Base-by-base conservation (phyloP, 2,329 filamentous ascomycete species). In the Boeremia exigua region DNA sequence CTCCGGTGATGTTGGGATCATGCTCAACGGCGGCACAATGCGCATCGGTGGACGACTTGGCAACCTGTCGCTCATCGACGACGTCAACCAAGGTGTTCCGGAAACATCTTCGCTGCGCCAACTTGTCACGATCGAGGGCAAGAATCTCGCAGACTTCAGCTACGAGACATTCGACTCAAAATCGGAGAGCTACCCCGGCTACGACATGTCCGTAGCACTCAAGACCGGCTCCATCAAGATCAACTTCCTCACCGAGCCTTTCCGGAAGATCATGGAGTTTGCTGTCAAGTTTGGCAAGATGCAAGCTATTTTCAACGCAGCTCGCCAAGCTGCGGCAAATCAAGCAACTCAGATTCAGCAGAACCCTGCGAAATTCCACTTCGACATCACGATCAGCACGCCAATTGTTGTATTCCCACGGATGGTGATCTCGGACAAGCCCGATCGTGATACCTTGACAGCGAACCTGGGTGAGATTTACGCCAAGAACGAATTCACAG, bases 231-330 rank as follows among this genome's bases (percentile, higher is more conserved):
- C 95, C 0, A 89, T 99, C 74, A 98, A 96, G 78, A 83, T 99
- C 72, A 98, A 97, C 73, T 99, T 99, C 73, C 79, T 98, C 4
- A 94, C 97, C 59, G 96, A 99, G 74, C 95, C 95, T 0, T 97
- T 98, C 81, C 87, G 95, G 48, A 98, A 98, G 78, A 98, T 99
- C 61, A 91, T 99, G 76, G 91, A 96, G 64, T 99, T 99, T 75
- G 82, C 96, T 38, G 92, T 99, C 74, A 99, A 99, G 69, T 99
- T 99, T 74, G 95, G 96, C 58, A 96, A 96, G 77, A 99, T 99
- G 95, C 95, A 99, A 76, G 94, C 95, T 19, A 90, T 99, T 48
- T 99, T 96, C 81, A 99, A 99, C 71, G 94, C 95, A 37, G 95
- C 96, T 11, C 87, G 96, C 30, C 92, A 96, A 76, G 96, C 94